Percentiles rank a stretch among this genome's conserved stretches.
These are phyloP conservation scores for Globisporangium echinulatum DNA, from an alignment of 352 stramenopile genomes.

Conservation along the genomic window DNA sequence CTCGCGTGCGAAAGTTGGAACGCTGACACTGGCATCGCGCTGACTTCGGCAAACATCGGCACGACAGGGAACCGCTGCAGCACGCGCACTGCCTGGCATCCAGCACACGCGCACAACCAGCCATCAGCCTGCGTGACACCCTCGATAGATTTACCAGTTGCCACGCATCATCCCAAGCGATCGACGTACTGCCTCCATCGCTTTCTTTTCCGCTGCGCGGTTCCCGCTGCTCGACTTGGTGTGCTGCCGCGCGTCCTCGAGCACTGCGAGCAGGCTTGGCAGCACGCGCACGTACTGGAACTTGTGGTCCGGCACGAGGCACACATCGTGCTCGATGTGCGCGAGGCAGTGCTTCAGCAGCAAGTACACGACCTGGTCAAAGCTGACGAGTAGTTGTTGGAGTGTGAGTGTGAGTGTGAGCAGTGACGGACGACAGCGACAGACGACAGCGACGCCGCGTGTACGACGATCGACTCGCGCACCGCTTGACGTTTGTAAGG, in stretches of 20 bases:
- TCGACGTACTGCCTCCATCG: slow-evolving; percentile 43
- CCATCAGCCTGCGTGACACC: too few species aligned
- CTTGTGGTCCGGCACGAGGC: slow-evolving; percentile 22
- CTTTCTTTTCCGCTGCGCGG: slow-evolving; percentile 35
- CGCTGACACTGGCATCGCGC: slow-evolving; percentile 27
- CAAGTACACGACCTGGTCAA: slow-evolving; percentile 53
- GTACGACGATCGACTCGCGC: background rate
- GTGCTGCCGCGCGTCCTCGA: slow-evolving; percentile 22
- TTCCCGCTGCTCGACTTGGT: slow-evolving; percentile 20
- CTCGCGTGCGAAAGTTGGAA: slow-evolving; percentile 9
- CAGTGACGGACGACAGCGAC: too few species aligned
- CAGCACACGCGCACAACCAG: too few species aligned
- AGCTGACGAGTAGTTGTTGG: slow-evolving; percentile 18
- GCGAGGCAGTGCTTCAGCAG: slow-evolving; percentile 43
- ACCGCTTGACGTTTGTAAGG: slow-evolving; percentile 64
- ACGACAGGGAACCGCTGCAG: slow-evolving; percentile 39
- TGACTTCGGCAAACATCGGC: slow-evolving; percentile 45
- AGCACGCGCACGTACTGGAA: slow-evolving; percentile 54
- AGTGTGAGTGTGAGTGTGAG: too few species aligned
- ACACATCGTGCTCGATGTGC: slow-evolving; percentile 34
- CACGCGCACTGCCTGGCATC: slow-evolving; percentile 29
- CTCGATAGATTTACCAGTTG: too few species aligned
- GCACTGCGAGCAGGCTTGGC: slow-evolving; percentile 37
- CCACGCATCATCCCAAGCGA: background rate
- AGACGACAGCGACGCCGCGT: too few species aligned